Conservation (phyloP, 352 stramenopile genomes). For the Globisporangium sylvaticum region DNA sequence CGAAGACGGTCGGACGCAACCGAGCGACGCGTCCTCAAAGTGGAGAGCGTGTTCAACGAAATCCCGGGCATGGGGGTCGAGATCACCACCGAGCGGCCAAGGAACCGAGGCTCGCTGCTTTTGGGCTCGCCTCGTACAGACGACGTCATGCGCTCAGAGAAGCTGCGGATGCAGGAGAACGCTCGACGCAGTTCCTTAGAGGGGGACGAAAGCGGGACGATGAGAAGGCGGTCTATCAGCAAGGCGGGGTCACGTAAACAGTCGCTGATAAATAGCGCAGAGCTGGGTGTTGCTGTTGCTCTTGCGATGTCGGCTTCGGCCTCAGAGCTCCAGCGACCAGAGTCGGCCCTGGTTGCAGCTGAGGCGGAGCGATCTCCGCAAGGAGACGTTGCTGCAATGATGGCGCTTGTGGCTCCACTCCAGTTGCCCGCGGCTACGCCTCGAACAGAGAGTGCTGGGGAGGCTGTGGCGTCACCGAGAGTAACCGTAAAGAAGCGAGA, state of each 20-base stretch:
- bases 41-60: slow-evolving; percentile 31
- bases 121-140: slow-evolving; percentile 1
- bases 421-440: background rate
- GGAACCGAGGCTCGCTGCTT: slow-evolving; percentile 1
- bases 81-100: slow-evolving; percentile 50
- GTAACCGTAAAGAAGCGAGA: no score
- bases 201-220: slow-evolving; percentile 16
- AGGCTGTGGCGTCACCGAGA: background rate
- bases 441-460: background rate
- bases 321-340: slow-evolving; percentile 3
- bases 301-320: slow-evolving; percentile 3
- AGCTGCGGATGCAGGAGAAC: slow-evolving; percentile 16
- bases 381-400: no score
- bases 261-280: background rate
- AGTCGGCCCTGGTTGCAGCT: background rate
- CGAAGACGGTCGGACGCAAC: slow-evolving; percentile 24
- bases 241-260: background rate
- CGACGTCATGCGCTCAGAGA: slow-evolving; percentile 12
- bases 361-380: background rate
- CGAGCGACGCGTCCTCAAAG: slow-evolving; percentile 40
- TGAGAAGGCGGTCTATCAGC: slow-evolving; percentile 6
- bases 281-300: background rate
- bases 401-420: background rate
- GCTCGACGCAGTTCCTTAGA: slow-evolving; percentile 19
- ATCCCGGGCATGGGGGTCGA: slow-evolving; percentile 45